Evolutionary conservation across 2,329 filamentous ascomycete genomes (phyloP).

Genomic region (Tolypocladium album): DNA sequence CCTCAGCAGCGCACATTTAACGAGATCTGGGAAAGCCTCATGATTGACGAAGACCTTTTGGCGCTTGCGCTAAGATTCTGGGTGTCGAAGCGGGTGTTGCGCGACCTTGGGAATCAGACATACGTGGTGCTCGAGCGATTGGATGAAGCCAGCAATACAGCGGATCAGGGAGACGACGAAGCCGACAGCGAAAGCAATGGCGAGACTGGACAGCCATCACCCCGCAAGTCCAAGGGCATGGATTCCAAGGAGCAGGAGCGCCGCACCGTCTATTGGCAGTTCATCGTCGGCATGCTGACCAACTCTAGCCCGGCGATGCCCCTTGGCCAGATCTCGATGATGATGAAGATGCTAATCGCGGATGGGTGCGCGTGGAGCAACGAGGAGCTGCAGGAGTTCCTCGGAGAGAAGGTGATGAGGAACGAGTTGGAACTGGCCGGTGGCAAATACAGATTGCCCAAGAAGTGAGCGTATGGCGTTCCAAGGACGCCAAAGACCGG

Average conservation of each 20-base stretch:
- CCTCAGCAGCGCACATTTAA: constrained; percentile 35
- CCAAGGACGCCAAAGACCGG: background rate
- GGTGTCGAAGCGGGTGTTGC: constrained; percentile 57
- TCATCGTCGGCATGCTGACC: constrained; percentile 89
- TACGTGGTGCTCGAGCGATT: constrained; percentile 61
- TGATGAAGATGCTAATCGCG: constrained; percentile 85
- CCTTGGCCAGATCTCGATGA: constrained; percentile 73
- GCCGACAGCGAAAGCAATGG: constrained; percentile 10
- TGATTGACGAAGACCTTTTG: constrained; percentile 67
- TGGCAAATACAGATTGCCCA: constrained; percentile 58
- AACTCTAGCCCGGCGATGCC: constrained; percentile 78
- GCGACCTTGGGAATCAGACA: constrained; percentile 38
- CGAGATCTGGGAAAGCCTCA: constrained; percentile 45
- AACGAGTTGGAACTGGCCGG: constrained; percentile 59
- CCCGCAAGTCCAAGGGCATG: constrained; percentile 42
- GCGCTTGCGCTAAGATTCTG: constrained; percentile 59
- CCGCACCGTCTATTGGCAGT: constrained; percentile 70
- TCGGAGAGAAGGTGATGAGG: constrained; percentile 65
- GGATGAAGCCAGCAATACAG: constrained; percentile 22
- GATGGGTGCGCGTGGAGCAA: constrained; percentile 84
- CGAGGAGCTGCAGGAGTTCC: constrained; percentile 75
- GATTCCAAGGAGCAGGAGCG: constrained; percentile 54
- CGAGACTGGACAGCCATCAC: constrained; percentile 23
- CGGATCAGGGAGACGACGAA: constrained; percentile 20
- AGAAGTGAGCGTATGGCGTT: constrained; percentile 32